Evolutionary conservation across 192 early-diverging fungal species (phyloP).

Genomic region (Coemansia sp.): DNA sequence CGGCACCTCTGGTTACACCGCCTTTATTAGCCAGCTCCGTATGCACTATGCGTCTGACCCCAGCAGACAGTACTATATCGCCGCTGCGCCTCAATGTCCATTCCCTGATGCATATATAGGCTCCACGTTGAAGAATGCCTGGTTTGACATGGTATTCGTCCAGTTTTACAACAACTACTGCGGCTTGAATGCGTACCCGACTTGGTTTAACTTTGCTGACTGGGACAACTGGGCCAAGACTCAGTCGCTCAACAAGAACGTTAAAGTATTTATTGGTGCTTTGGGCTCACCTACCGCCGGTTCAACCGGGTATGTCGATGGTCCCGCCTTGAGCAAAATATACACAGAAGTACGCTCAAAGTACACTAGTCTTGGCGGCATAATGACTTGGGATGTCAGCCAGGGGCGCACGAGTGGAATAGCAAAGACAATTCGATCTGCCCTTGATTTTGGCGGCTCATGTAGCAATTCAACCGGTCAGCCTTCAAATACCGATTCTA

Average conservation of each 20-base stretch:
- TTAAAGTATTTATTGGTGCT: slow-evolving; percentile 60
- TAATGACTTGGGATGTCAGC: slow-evolving; percentile 70
- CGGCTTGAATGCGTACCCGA: slow-evolving; percentile 54
- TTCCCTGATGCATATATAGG: slow-evolving; percentile 59
- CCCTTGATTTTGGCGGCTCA: slow-evolving; percentile 21
- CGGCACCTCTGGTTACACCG: slow-evolving; percentile 47
- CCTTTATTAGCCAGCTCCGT: slow-evolving; percentile 57
- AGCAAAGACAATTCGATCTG: slow-evolving; percentile 24
- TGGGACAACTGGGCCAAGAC: slow-evolving; percentile 70
- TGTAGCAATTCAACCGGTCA: slow-evolving; percentile 17
- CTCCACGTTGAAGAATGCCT: slow-evolving; percentile 58
- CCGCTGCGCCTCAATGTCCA: slow-evolving; percentile 55
- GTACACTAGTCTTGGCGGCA: slow-evolving; percentile 64
- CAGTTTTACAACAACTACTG: slow-evolving; percentile 79
- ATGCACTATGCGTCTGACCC: slow-evolving; percentile 50
- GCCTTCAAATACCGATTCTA: slow-evolving; percentile 9
- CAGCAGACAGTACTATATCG: slow-evolving; percentile 60
- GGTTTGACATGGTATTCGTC: slow-evolving; percentile 69
- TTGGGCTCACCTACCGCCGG: slow-evolving; percentile 62
- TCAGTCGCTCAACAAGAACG: slow-evolving; percentile 59
- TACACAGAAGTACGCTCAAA: slow-evolving; percentile 47
- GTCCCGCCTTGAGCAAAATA: slow-evolving; percentile 40
- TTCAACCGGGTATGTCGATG: slow-evolving; percentile 55
- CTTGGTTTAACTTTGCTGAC: slow-evolving; percentile 60
- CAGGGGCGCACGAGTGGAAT: slow-evolving; percentile 45